Evolutionary conservation across 306 rosid genomes (phyloP), one percentile per base, ranked within the genome.

Genomic region (Ammopiptanthus mongolicus): DNA sequence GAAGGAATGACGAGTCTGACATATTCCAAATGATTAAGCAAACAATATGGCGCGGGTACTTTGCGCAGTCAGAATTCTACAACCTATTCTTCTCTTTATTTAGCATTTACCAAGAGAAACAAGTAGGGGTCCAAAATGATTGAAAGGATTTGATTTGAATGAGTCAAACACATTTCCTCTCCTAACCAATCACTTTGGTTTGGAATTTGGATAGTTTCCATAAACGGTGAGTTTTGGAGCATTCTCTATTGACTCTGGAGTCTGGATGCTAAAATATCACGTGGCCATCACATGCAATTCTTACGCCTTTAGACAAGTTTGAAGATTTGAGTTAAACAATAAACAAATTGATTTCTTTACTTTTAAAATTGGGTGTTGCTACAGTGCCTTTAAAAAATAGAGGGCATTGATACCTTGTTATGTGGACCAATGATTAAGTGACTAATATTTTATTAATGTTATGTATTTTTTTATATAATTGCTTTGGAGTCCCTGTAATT

Each of bases 61-160:
- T 44, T 34, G 62, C 10, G 69, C 37, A 33, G 8, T 14, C 52
- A 5, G 19, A 19, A 9, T 18, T 10, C 10, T 25, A 5, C 19
- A 52, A 23, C 12, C 14, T 55, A 19, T 22, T 71, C 1, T 13
- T 55, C 8, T 60, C 51, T 61, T 34, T 60, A 58, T 69, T 69
- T 19, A 59, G 63, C 9, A 69, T 42, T 33, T 60, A 22, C 51
- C 69, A 13, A 58, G 41, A 13, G 48, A 69, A 46, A 53, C 5
- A 58, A 61, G 19, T 12, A 67, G 14, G 4, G 44, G 68, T 42
- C 61, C 37, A 66, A 68, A 42, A 59, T 59, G 73, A 69, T 77
- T 56, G 19, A 25, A 22, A 17, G 18, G 55, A 56, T 41, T 66
- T 65, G 42, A 21, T 55, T 67, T 33, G 75, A 75, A 63, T 41